Conservation (phyloP, 768 basidiomycete genomes). For the Leccinum aurantiacum region DNA sequence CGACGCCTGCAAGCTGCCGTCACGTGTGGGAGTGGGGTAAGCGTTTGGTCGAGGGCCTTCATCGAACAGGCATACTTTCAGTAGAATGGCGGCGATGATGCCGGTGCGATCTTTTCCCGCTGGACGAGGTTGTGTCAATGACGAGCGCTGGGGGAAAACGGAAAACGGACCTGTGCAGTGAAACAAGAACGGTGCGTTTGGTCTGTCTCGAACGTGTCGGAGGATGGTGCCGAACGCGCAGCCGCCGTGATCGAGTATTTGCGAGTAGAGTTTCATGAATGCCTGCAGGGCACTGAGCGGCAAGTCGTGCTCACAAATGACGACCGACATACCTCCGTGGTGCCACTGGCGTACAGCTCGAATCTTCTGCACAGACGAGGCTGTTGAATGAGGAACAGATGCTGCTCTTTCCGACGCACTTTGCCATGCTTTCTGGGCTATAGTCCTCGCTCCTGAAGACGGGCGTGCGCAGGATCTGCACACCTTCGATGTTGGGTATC, state of each 20-base stretch:
- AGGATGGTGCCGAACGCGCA: conserved; percentile 68
- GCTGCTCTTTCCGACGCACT: conserved; percentile 52
- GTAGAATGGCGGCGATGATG: conserved; percentile 66
- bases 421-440: conserved; percentile 81
- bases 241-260: conserved; percentile 76
- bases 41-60: background rate
- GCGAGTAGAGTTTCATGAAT: conserved; percentile 77
- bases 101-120: conserved; percentile 87
- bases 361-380: conserved; percentile 33
- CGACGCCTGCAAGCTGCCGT: conserved; percentile 67
- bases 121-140: conserved; percentile 15
- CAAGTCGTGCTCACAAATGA: background rate
- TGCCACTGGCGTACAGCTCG: conserved; percentile 75
- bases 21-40: background rate
- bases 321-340: conserved; percentile 59
- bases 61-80: conserved; percentile 48
- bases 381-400: background rate
- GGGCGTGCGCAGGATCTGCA: conserved; percentile 59
- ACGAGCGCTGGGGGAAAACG: background rate
- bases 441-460: conserved; percentile 74
- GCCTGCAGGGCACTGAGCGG: conserved; percentile 44
- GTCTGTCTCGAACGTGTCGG: conserved; percentile 69
- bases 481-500: conserved; percentile 60
- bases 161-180: conserved; percentile 64
- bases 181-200: conserved; percentile 63